These are phyloP conservation scores for Fusarium globosum DNA, from an alignment of 2,329 filamentous ascomycete species.

Conservation along the genomic window DNA sequence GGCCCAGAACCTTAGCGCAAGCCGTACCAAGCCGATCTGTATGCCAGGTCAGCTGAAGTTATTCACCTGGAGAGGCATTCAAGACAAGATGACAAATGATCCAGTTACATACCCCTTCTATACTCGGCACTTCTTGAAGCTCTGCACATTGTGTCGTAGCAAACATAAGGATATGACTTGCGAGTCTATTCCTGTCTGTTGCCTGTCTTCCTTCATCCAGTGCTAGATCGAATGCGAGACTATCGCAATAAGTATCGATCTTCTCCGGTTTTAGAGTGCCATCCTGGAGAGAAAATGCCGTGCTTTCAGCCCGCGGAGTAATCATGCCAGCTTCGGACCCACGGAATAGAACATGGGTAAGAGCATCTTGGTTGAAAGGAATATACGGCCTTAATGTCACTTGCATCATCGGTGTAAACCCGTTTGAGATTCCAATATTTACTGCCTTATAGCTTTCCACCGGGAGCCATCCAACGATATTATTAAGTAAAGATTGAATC, in stretches of 20 bases:
- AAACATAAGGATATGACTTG: neutral
- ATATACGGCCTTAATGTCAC: neutral
- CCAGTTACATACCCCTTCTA: neutral
- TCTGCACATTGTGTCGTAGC: neutral
- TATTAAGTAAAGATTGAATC: neutral
- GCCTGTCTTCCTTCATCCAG: neutral
- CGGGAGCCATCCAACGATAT: neutral
- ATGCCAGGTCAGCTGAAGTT: too few relatives aligned
- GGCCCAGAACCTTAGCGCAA: neutral
- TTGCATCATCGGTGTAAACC: neutral
- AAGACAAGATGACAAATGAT: too few relatives aligned
- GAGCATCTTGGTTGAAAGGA: neutral
- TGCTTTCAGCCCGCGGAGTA: neutral
- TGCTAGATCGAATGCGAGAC: neutral
- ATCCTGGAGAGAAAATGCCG: neutral
- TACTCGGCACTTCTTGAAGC: fast-evolving
- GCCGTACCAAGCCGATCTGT: neutral
- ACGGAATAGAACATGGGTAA: neutral
- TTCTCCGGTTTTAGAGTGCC: neutral
- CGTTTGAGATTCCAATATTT: neutral
- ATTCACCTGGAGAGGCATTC: too few relatives aligned
- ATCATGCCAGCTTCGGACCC: neutral
- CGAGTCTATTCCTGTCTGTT: neutral
- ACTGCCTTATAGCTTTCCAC: fast-evolving
- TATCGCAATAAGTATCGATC: neutral